Percentiles rank a stretch among this genome's conserved stretches.
phyloP scores from a whole-genome alignment of 225 moss, liverwort and hornwort species.

The Polytrichum formosum region DNA sequence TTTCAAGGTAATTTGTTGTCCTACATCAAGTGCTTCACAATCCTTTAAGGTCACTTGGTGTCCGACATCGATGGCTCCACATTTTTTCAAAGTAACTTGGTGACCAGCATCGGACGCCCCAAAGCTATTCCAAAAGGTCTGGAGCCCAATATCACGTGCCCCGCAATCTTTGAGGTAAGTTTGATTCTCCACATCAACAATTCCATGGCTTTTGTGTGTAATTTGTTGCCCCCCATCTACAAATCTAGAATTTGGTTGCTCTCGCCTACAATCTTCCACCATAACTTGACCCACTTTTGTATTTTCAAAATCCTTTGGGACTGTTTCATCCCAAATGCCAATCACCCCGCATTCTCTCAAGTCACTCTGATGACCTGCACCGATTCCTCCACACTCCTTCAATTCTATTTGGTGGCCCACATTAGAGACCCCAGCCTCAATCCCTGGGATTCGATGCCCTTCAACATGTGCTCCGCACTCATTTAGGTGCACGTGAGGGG shows the following conservation, averaged over 20 bases:
- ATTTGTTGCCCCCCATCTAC: slow-evolving; percentile 8
- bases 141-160: slow-evolving; percentile 3
- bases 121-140: not conserved
- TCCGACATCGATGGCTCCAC: slow-evolving; percentile 8
- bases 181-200: slow-evolving; percentile 1
- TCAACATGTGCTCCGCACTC: not conserved
- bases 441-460: slow-evolving; percentile 3
- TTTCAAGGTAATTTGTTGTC: not conserved
- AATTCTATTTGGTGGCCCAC: not conserved
- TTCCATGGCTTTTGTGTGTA: not conserved
- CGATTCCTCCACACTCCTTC: slow-evolving; percentile 2
- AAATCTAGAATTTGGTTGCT: not conserved
- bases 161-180: not conserved
- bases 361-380: not conserved
- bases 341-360: not conserved
- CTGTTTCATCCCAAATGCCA: not conserved
- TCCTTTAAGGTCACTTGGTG: slow-evolving; percentile 7
- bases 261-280: not conserved
- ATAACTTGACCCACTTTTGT: slow-evolving; percentile 1
- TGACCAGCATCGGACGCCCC: slow-evolving; percentile 2
- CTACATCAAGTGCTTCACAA: not conserved
- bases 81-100: not conserved
- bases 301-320: not conserved
- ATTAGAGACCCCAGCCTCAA: not conserved
- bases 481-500: not conserved